Evolutionary conservation across 331 rosid genomes (phyloP).

Genomic region (Phaseolus coccineus): DNA sequence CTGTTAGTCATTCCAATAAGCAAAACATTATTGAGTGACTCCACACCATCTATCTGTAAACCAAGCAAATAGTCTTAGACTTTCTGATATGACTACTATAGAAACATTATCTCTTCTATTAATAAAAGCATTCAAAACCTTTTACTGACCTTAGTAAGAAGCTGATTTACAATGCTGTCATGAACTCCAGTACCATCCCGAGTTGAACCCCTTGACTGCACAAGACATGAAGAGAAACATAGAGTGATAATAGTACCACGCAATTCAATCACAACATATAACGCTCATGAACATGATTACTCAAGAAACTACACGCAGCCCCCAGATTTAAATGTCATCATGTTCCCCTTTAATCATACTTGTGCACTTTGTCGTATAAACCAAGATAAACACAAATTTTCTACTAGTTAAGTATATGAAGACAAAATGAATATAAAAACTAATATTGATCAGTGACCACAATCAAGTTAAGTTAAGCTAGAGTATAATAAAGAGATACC

Average conservation of each 20-base stretch:
- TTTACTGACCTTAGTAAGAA: constrained; percentile 88
- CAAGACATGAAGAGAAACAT: constrained; percentile 32
- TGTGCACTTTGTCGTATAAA: not conserved
- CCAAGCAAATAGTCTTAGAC: constrained; percentile 43
- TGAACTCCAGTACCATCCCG: constrained; percentile 99
- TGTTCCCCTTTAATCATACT: constrained; percentile 35
- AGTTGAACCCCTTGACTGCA: constrained; percentile 97
- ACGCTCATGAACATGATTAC: constrained; percentile 3
- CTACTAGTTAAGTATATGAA: constrained; percentile 1
- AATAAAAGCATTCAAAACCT: constrained; percentile 38
- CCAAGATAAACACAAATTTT: constrained; percentile 11
- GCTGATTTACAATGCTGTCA: constrained; percentile 98
- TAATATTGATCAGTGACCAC: constrained; percentile 1
- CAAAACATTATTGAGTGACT: constrained; percentile 93
- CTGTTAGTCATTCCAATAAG: constrained; percentile 99
- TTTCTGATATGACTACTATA: constrained; percentile 27
- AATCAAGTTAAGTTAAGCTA: constrained; percentile 18
- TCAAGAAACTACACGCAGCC: constrained; percentile 19
- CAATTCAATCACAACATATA: constrained; percentile 35
- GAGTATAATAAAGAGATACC: not conserved
- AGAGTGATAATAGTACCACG: constrained; percentile 3
- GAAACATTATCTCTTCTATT: constrained; percentile 28
- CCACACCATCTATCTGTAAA: constrained; percentile 98
- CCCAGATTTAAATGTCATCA: constrained; percentile 29
- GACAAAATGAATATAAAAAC: constrained; percentile 22